phyloP scores from a whole-genome alignment of 2,329 filamentous ascomycete genomes.

The Sphaerulina musiva region DNA sequence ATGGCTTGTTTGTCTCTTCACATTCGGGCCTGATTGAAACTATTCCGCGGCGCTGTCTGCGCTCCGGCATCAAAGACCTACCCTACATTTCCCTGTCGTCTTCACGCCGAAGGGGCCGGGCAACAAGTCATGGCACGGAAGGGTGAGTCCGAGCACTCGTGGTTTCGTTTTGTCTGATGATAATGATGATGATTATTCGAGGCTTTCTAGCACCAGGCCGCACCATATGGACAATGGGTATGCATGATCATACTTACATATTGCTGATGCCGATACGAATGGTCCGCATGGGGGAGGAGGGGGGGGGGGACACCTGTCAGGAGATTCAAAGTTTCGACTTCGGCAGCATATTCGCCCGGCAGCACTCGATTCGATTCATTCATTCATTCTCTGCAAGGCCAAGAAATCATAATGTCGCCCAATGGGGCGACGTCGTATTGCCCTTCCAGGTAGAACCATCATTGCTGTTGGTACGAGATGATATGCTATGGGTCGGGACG shows the following conservation, averaged over 20 bases:
- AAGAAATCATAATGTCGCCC: not conserved
- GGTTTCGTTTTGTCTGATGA: no score
- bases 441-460: not conserved
- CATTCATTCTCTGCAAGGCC: not conserved
- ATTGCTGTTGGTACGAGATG: conserved; percentile 2
- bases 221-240: not conserved
- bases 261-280: not conserved
- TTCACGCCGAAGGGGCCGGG: no score
- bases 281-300: not conserved
- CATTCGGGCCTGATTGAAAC: no score
- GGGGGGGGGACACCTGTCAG: no score
- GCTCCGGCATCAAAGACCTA: no score
- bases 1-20: no score
- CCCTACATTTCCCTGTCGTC: no score
- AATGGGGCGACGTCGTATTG: not conserved
- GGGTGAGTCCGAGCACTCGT: no score
- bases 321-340: conserved; percentile 6
- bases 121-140: no score
- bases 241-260: no score
- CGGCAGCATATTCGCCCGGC: not conserved
- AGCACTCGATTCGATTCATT: not conserved
- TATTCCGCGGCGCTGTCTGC: no score
- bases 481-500: conserved; percentile 7
- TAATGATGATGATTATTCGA: no score
- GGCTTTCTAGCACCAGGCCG: not conserved